phyloP scores from a whole-genome alignment of 352 stramenopile genomes.

The Globisporangium sylvaticum region DNA sequence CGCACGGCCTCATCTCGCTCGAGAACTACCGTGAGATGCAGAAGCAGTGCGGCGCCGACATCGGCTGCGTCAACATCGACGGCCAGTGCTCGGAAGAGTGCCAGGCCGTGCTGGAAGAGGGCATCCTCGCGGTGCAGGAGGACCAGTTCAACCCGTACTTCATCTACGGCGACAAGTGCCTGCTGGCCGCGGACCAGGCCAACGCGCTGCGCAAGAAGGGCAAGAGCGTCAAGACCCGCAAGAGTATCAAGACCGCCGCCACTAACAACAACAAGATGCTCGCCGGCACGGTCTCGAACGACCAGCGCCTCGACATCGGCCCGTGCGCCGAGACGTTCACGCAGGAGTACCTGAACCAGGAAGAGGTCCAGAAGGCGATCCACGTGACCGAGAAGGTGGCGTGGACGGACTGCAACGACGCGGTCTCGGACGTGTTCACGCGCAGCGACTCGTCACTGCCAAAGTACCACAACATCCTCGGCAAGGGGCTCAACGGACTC shows the following conservation, averaged over 20 bases:
- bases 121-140: constrained; percentile 34
- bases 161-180: constrained; percentile 80
- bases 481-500: constrained; percentile 40
- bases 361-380: constrained; percentile 55
- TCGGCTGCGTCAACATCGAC: constrained; percentile 60
- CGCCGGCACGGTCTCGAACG: constrained; percentile 9
- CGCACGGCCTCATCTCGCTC: constrained; percentile 77
- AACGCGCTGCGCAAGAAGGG: constrained; percentile 39
- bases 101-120: constrained; percentile 45
- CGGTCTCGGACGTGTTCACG: constrained; percentile 45
- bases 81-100: constrained; percentile 39
- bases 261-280: constrained; percentile 11
- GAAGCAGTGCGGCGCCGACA: constrained; percentile 44
- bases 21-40: constrained; percentile 70
- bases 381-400: constrained; percentile 42
- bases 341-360: constrained; percentile 56
- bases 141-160: constrained; percentile 72
- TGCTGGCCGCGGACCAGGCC: constrained; percentile 55
- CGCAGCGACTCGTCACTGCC: constrained; percentile 53
- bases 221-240: constrained; percentile 26
- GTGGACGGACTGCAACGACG: constrained; percentile 69
- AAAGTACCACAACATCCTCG: constrained; percentile 69
- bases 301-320: constrained; percentile 50
- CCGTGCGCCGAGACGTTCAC: constrained; percentile 68
- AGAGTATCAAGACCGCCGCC: constrained; percentile 10